Evolutionary conservation across 2,329 filamentous ascomycete species (phyloP), one percentile per base, ranked within the genome.

Genomic region (Fusarium floridanum): DNA sequence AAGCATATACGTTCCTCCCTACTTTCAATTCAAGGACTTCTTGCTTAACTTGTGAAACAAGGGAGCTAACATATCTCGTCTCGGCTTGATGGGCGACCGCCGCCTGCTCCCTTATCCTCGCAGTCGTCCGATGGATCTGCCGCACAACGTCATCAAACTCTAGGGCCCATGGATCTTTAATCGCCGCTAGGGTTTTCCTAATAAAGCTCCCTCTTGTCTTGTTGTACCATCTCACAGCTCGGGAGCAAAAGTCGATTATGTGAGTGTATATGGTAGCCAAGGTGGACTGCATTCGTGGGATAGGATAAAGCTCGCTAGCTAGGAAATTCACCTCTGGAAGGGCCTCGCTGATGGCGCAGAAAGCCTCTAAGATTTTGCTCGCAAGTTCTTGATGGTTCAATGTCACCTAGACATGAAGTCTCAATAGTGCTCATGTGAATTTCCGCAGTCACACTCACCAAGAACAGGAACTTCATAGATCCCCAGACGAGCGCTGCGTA

Each of bases 401-500:
- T 2, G 70, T 72, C 27, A 34, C 67, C 70, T 72, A 39, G 12
- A 16, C 5, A 22, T 2, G 5, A 3, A 34, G 5, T 12, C 5
- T 50, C 11, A 60, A 61, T 59, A 16, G 7, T 10, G 3, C n/a
- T n/a, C 32, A n/a, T n/a, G 14, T 9, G 3, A 5, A 5, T 2
- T 29, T 20, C 6, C 16, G 6, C 2, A 9, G 12, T 16, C 16
- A 22, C 12, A 53, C 57, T 70, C 41, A 70, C 69, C 39, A 45
- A 37, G 29, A 70, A 67, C 12, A 72, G 11, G n/a, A 72, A 67
- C 55, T 37, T 66, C 5, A 72, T 61, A 1, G 69, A 67, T 22
- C 69, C 67, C 67, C 69, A 72, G 9, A 72, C 57, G 24, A 64
- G 62, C 1, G 59, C 69, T 12, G 69, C 62, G 22, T 72, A 70